Conservation (phyloP, 1,284 basidiomycete genomes). For the Cryptococcus sp. region DNA sequence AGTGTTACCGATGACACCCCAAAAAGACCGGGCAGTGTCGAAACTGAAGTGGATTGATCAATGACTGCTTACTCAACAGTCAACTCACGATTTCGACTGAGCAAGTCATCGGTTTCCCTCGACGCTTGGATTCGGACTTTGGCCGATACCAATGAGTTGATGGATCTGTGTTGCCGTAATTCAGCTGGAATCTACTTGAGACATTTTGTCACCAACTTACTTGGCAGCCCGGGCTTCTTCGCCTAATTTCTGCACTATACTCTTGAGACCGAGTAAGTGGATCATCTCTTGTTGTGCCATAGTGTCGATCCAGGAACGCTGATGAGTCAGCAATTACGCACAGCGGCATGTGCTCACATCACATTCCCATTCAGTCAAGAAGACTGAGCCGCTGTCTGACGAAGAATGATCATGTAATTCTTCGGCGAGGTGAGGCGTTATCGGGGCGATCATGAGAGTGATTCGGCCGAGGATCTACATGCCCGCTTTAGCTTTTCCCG, state of each 20-base stretch:
- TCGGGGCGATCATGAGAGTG: constrained; percentile 75
- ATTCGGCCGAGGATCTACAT: constrained; percentile 68
- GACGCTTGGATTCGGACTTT: background rate
- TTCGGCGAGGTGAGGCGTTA: constrained; percentile 88
- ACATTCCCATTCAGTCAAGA: constrained; percentile 50
- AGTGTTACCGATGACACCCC: background rate
- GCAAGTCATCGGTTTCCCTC: background rate
- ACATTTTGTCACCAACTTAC: constrained; percentile 24
- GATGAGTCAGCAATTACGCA: background rate
- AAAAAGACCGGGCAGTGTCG: background rate
- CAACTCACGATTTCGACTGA: background rate
- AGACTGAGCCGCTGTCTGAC: constrained; percentile 54
- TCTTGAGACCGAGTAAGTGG: constrained; percentile 26
- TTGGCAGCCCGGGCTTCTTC: constrained; percentile 38
- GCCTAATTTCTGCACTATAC: constrained; percentile 32
- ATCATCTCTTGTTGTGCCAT: constrained; percentile 24
- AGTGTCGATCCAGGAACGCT: constrained; percentile 20
- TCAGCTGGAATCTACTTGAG: background rate
- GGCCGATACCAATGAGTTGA: background rate
- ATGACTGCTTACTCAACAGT: background rate
- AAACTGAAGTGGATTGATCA: background rate
- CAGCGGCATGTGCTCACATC: too few species aligned
- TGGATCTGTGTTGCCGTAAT: constrained; percentile 47
- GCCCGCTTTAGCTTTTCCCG: constrained; percentile 21
- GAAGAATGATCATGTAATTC: constrained; percentile 67